phyloP scores from a whole-genome alignment of 2,329 filamentous ascomycete species.

The Arthrobotrys conoides region DNA sequence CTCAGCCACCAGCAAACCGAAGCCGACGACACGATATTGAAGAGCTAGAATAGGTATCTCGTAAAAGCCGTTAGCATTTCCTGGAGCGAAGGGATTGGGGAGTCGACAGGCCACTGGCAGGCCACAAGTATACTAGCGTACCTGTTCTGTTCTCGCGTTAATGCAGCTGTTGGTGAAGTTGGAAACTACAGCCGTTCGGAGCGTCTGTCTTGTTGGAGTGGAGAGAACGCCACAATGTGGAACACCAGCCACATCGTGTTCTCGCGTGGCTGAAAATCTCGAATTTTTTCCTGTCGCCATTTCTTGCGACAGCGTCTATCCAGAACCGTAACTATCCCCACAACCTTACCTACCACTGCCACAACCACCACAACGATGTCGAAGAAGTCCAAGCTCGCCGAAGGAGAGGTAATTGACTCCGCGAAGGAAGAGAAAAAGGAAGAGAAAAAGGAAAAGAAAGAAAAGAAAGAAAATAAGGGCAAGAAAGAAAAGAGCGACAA shows the following conservation, averaged over 20 bases:
- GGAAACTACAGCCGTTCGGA: not conserved
- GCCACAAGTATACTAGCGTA: conserved; percentile 8
- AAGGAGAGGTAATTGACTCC: conserved; percentile 39
- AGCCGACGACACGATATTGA: not conserved
- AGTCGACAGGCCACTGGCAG: not conserved
- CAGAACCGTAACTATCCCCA: not conserved
- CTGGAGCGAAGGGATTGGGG: not conserved
- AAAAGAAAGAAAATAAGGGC: conserved; percentile 45
- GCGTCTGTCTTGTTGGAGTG: conserved; percentile 4
- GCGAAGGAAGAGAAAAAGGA: conserved; percentile 19
- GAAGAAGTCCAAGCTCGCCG: conserved; percentile 42
- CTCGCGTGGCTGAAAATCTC: conserved; percentile 44
- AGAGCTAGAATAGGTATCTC: conserved; percentile 1
- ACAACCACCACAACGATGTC: conserved; percentile 38
- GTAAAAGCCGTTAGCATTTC: conserved; percentile 13
- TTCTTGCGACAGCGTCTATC: conserved; percentile 29
- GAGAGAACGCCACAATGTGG: not conserved
- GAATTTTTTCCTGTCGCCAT: conserved; percentile 27
- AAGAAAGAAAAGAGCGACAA: conserved; percentile 55
- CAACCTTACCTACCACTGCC: not conserved
- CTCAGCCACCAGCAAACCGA: conserved; percentile 13
- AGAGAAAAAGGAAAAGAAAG: conserved; percentile 13
- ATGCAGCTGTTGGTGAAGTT: conserved; percentile 25
- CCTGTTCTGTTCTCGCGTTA: conserved; percentile 1
- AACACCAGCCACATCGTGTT: conserved; percentile 16